These are phyloP conservation scores for Cubamyces sp. DNA, from an alignment of 768 basidiomycete genomes.

Conservation along the genomic window DNA sequence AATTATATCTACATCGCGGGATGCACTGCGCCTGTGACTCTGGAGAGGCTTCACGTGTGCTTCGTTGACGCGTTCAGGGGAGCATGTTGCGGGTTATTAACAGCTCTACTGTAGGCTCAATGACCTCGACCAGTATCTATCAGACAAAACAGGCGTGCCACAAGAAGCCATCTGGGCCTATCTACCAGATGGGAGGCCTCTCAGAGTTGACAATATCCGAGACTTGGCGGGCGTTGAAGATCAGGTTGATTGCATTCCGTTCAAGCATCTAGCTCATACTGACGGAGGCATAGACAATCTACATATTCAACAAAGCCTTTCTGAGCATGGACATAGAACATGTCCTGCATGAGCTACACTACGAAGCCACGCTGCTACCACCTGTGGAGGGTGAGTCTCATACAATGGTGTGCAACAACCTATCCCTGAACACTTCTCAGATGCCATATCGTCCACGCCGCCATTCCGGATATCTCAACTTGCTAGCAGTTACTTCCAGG, in stretches of 20 bases:
- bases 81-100: no score
- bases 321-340: slow-evolving; percentile 71
- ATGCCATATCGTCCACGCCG: slow-evolving; percentile 68
- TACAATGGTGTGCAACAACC: background rate
- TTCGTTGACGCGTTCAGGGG: no score
- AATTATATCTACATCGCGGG: no score
- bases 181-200: slow-evolving; percentile 75
- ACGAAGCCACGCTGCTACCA: slow-evolving; percentile 67
- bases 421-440: slow-evolving; percentile 37
- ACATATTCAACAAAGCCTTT: slow-evolving; percentile 83
- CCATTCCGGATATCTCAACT: slow-evolving; percentile 70
- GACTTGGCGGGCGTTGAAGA: slow-evolving; percentile 77
- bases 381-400: slow-evolving; percentile 63
- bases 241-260: slow-evolving; percentile 53
- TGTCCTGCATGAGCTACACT: slow-evolving; percentile 63
- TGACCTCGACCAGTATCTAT: slow-evolving; percentile 71
- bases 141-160: slow-evolving; percentile 72
- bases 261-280: background rate
- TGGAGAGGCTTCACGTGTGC: no score
- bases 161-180: slow-evolving; percentile 75
- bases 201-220: slow-evolving; percentile 71
- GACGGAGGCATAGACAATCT: slow-evolving; percentile 57
- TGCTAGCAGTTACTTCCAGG: slow-evolving; percentile 65
- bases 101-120: slow-evolving; percentile 48
- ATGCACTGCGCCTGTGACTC: no score